Evolutionary conservation across 495 filamentous ascomycete genomes (phyloP).

Genomic region (Viridothelium virens): DNA sequence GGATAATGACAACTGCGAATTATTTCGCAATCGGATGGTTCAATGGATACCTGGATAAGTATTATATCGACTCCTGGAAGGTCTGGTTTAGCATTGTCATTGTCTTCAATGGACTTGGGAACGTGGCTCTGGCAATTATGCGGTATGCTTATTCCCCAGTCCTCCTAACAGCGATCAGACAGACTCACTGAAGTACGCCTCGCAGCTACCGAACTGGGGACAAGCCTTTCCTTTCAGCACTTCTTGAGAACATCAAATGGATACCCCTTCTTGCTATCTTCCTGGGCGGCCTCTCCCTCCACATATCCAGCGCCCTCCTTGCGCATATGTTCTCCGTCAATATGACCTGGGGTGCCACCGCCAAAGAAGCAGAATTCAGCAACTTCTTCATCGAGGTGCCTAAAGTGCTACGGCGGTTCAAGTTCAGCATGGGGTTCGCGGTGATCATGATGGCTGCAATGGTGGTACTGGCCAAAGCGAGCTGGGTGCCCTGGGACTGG

Average conservation of each 20-base stretch:
- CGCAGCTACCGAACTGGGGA: conserved; percentile 32
- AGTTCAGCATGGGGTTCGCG: conserved; percentile 64
- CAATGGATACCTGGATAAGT: conserved; percentile 42
- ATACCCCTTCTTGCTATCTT: conserved; percentile 43
- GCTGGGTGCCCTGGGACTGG: conserved; percentile 60
- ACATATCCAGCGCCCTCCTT: conserved; percentile 39
- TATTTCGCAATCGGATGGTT: conserved; percentile 63
- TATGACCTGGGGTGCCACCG: conserved; percentile 45
- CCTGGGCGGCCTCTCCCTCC: conserved; percentile 43
- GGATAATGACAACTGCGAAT: conserved; percentile 69
- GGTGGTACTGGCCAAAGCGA: conserved; percentile 55
- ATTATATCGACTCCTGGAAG: conserved; percentile 42
- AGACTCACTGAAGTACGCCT: not conserved
- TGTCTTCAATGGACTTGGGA: conserved; percentile 45
- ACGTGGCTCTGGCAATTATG: conserved; percentile 42
- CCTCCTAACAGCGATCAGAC: not conserved
- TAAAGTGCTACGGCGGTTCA: conserved; percentile 67
- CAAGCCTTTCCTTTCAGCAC: conserved; percentile 29
- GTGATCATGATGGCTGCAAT: conserved; percentile 55
- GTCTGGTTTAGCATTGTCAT: conserved; percentile 39
- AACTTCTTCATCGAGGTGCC: conserved; percentile 78
- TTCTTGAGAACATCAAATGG: conserved; percentile 38
- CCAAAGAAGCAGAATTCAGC: conserved; percentile 55
- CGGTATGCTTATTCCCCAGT: conserved; percentile 28
- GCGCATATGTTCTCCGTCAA: conserved; percentile 45